Base-by-base conservation (phyloP, 495 filamentous ascomycete genomes). In the Penicillium tannophilum region DNA sequence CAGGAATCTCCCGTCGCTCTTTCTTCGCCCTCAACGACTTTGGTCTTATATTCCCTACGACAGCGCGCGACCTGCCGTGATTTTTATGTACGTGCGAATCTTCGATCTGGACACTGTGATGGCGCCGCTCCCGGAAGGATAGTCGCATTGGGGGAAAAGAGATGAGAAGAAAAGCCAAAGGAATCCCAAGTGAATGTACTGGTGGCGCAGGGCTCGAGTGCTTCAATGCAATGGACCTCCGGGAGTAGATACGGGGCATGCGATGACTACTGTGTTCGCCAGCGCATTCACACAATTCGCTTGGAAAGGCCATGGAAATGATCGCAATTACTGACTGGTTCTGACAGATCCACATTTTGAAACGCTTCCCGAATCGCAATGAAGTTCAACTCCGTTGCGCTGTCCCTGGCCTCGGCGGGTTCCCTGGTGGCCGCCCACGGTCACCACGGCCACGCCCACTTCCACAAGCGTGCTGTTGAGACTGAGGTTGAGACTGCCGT, bases 351-450 rank as follows among this genome's bases (percentile, higher is more conserved):
- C 41, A 9, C 49, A 49, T 60, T 42, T 61, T 47, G 54, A 52
- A 39, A 42, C 57, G 28, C n/a, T 17, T 23, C 12, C 24, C 45
- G 28, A 43, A 68, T 53, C 64, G 66, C 64, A 55, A 80, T 80
- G 77, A 78, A 78, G 73, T 74, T 77, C 64, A 74, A 74, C 71
- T 70, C 74, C 26, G 62, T 79, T 69, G 73, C 72, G 53, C 56
- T 76, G 26, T 73, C 74, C 56, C 64, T 82, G 51, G 79, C 73
- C 39, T 76, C 79, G 58, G 78, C 78, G 55, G 78, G 78, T 54
- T 67, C 77, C 49, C 62, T 82, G 54, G 77, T 67, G 52, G 67
- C 71, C 49, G 81, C 76, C 52, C 80, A 76, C 60, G 75, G 73
- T 36, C 54, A 53, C 62, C 73, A 74, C 58, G 72, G 72, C 58